Evolutionary conservation across 176 grass and related monocot genomes (phyloP).

Genomic region (Elaeis guineensis): DNA sequence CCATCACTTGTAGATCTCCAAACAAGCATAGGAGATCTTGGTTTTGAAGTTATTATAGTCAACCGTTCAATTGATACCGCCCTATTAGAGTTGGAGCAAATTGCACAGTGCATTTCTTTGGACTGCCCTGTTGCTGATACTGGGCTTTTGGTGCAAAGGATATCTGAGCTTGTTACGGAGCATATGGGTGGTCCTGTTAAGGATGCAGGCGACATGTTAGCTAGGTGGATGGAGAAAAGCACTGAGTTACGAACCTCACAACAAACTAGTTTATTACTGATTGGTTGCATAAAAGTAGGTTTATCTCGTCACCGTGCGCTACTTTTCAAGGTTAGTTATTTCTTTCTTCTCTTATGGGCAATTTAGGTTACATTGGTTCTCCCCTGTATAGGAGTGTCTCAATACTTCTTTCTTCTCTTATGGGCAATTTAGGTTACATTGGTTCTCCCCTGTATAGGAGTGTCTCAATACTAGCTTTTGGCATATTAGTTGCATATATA

Average conservation of each 20-base stretch:
- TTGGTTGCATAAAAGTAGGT: slow-evolving; percentile 93
- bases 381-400: slow-evolving; percentile 33
- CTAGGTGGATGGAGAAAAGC: slow-evolving; percentile 80
- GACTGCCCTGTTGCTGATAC: slow-evolving; percentile 69
- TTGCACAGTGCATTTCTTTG: slow-evolving; percentile 81
- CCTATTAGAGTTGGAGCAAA: slow-evolving; percentile 84
- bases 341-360: not conserved
- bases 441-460: slow-evolving; percentile 42
- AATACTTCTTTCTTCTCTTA: slow-evolving; percentile 19
- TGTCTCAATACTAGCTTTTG: slow-evolving; percentile 38
- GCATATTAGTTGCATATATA: slow-evolving; percentile 7
- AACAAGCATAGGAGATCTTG: slow-evolving; percentile 81
- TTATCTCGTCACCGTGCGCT: slow-evolving; percentile 85
- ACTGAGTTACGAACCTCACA: slow-evolving; percentile 74
- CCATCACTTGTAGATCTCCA: slow-evolving; percentile 86
- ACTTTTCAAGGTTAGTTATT: slow-evolving; percentile 74
- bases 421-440: slow-evolving; percentile 25
- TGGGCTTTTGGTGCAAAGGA: slow-evolving; percentile 74
- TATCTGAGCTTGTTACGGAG: slow-evolving; percentile 89
- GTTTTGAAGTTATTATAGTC: slow-evolving; percentile 97
- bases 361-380: slow-evolving; percentile 43
- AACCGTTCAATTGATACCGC: slow-evolving; percentile 77
- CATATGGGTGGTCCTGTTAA: slow-evolving; percentile 93
- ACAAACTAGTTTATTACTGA: slow-evolving; percentile 88
- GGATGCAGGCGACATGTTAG: slow-evolving; percentile 78